phyloP scores from a whole-genome alignment of 1,284 basidiomycete species.

The Cerrena zonata region DNA sequence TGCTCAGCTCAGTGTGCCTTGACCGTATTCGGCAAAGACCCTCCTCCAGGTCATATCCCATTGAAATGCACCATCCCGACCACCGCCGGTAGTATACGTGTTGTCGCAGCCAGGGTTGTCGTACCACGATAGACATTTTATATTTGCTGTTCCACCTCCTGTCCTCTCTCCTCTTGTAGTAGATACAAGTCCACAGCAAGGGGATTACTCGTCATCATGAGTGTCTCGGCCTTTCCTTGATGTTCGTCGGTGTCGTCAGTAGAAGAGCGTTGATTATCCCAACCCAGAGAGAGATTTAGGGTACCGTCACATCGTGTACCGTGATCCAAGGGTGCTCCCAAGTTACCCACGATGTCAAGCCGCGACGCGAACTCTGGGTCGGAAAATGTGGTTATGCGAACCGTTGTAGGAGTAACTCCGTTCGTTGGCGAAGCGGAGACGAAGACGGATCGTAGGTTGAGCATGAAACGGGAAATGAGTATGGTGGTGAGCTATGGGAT shows the following conservation, averaged over 20 bases:
- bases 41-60: too few species aligned
- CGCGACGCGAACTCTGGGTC: neutral
- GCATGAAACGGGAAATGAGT: conserved; percentile 13
- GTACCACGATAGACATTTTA: too few species aligned
- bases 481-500: conserved; percentile 9
- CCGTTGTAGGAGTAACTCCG: neutral
- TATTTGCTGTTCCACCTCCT: too few species aligned
- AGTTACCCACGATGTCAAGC: conserved; percentile 5
- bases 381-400: conserved; percentile 1
- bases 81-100: too few species aligned
- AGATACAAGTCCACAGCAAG: neutral
- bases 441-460: conserved; percentile 12
- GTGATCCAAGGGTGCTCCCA: conserved; percentile 1
- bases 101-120: too few species aligned
- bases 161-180: too few species aligned
- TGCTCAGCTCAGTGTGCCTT: too few species aligned
- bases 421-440: neutral
- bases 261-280: neutral
- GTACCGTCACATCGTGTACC: neutral
- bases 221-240: neutral
- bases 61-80: too few species aligned
- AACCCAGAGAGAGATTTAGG: neutral
- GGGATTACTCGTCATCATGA: neutral
- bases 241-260: neutral
- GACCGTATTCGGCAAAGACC: too few species aligned